phyloP scores from a whole-genome alignment of 768 basidiomycete genomes.

The Coprinellus micaceus region DNA sequence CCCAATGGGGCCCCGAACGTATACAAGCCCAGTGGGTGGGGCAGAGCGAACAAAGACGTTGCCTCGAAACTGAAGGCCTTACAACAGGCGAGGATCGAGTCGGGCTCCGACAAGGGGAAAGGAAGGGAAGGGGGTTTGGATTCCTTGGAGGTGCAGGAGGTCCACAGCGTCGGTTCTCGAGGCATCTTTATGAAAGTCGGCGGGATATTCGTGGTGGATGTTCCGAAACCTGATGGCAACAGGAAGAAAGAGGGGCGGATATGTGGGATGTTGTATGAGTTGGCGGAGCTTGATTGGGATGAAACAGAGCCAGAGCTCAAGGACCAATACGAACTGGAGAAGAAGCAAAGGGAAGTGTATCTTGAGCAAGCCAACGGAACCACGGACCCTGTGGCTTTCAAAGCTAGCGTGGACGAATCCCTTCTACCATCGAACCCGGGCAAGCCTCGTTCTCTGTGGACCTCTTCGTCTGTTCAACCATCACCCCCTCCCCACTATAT shows the following conservation, averaged over 20 bases:
- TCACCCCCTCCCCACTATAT: constrained; percentile 22
- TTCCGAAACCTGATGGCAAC: constrained; percentile 36
- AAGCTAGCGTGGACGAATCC: constrained; percentile 6
- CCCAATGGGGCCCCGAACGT: constrained; percentile 62
- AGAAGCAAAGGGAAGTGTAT: not conserved
- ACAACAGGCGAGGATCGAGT: no score
- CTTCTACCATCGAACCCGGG: not conserved
- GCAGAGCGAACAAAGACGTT: constrained; percentile 26
- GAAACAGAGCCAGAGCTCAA: constrained; percentile 20
- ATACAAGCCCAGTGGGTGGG: constrained; percentile 58
- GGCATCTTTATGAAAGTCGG: constrained; percentile 73
- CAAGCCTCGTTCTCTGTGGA: not conserved
- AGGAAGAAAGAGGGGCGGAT: constrained; percentile 59
- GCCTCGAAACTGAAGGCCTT: constrained; percentile 16
- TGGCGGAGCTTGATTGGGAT: constrained; percentile 74
- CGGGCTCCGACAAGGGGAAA: not conserved
- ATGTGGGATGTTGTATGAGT: constrained; percentile 74
- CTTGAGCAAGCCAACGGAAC: not conserved
- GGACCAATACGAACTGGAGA: constrained; percentile 9
- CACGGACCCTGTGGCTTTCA: not conserved
- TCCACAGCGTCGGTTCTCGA: constrained; percentile 52
- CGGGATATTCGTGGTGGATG: constrained; percentile 61
- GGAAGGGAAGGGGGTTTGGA: not conserved
- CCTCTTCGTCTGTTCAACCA: not conserved
- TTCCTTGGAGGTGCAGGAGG: constrained; percentile 4